These are phyloP conservation scores for Diaporthe helianthi DNA, from an alignment of 2,329 filamentous ascomycete genomes.

Conservation along the genomic window DNA sequence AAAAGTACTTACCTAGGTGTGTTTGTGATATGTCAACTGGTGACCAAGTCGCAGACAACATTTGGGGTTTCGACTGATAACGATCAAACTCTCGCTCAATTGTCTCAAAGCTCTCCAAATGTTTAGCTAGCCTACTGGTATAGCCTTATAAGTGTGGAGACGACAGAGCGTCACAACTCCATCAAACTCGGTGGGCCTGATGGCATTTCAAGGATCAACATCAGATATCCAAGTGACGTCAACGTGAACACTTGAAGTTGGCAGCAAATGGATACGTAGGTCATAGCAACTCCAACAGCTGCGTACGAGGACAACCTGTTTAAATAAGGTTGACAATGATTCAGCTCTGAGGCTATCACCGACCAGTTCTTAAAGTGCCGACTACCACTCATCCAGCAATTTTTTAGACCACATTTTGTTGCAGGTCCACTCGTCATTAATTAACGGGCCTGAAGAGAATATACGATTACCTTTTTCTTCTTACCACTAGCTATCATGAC, in stretches of 20 bases:
- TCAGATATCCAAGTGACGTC: conserved; percentile 17
- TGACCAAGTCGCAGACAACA: not conserved
- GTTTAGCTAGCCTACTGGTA: not conserved
- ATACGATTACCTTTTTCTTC: not conserved
- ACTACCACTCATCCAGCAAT: not conserved
- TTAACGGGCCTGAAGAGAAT: not conserved
- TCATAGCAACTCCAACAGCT: not conserved
- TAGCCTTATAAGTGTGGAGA: conserved; percentile 20
- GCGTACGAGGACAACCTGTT: not conserved
- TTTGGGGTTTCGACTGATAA: not conserved
- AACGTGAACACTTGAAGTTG: conserved; percentile 16
- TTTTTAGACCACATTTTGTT: not conserved
- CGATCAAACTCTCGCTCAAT: conserved; percentile 15
- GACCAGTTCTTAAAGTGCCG: not conserved
- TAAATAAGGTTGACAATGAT: not conserved
- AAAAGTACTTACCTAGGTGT: too few species aligned
- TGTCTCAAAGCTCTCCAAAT: not conserved
- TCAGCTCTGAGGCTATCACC: not conserved
- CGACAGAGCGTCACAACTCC: not conserved
- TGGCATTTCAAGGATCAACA: not conserved
- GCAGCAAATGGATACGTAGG: not conserved
- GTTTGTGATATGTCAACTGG: too few species aligned
- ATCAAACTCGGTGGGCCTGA: not conserved
- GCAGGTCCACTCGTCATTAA: not conserved
- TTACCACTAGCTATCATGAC: not conserved